Evolutionary conservation across 1,284 basidiomycete genomes (phyloP).

Genomic region (Naganishia cerealis): DNA sequence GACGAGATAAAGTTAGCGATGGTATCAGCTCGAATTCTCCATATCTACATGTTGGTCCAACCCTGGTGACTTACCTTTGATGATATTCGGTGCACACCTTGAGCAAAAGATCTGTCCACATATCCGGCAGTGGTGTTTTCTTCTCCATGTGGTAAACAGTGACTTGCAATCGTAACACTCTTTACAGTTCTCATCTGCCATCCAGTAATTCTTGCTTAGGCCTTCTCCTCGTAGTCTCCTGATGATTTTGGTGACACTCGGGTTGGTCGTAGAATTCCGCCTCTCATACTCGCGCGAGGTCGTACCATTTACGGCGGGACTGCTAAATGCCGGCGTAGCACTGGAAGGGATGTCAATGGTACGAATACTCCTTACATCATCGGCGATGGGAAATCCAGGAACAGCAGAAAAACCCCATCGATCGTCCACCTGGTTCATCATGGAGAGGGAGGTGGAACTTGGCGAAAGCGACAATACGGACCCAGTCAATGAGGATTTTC

Average conservation of each 20-base stretch:
- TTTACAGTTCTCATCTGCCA: slow-evolving; percentile 93
- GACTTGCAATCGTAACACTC: slow-evolving; percentile 87
- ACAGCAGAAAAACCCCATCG: slow-evolving; percentile 43
- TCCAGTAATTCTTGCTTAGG: slow-evolving; percentile 75
- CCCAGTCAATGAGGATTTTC: slow-evolving; percentile 31
- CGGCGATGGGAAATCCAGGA: slow-evolving; percentile 51
- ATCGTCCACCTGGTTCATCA: slow-evolving; percentile 13
- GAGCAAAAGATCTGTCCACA: slow-evolving; percentile 91
- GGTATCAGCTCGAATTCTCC: not conserved
- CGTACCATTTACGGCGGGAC: not conserved
- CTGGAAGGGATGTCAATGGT: slow-evolving; percentile 39
- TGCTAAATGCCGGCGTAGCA: not conserved
- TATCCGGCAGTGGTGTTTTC: slow-evolving; percentile 92
- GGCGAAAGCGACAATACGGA: slow-evolving; percentile 26
- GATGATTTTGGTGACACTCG: slow-evolving; percentile 83
- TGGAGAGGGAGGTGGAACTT: slow-evolving; percentile 30
- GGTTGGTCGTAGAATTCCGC: slow-evolving; percentile 69
- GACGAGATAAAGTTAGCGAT: not conserved
- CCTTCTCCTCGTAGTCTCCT: slow-evolving; percentile 78
- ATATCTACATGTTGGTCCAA: not conserved
- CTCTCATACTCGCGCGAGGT: slow-evolving; percentile 18
- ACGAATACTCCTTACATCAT: slow-evolving; percentile 50
- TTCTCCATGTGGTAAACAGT: slow-evolving; percentile 80
- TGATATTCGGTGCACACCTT: slow-evolving; percentile 92
- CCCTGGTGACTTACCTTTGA: slow-evolving; percentile 61